Base-by-base conservation (phyloP, 2,329 filamentous ascomycete species). In the Fusarium clavum region DNA sequence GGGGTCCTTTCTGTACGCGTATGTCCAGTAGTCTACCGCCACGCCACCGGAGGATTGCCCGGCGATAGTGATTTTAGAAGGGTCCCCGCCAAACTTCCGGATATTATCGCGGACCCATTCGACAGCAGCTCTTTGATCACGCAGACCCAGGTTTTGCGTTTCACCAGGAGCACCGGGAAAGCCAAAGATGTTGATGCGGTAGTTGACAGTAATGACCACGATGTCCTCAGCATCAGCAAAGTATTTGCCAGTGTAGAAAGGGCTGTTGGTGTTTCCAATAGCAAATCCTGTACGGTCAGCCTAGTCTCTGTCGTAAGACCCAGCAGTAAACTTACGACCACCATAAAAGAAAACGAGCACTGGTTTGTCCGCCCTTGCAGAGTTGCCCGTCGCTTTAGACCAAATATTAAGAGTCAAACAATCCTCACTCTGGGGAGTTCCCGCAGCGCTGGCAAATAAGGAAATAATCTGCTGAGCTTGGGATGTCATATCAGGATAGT, bases 121-220 rank as follows among this genome's bases (percentile, higher is more conserved):
- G 0, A 79, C 73, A 3, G 77, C 78, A 8, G 70, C 69, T 8
- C 78, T 54, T 54, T 78, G 77, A 22, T 79, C 77, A 2, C 71
- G 75, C 0, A 79, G 59, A 3, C 77, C 77, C 0, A 76, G 49
- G 32, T 79, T 79, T 7, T 73, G 65, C 1, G 61, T 58, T 14
- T 62, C 61, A 0, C 64, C 73, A 1, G 78, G 73, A 1, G 74
- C 75, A 6, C 78, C 78, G 1, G 81, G 81, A 58, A 83, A 83
- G 30, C 81, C 81, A 44, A 83, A 82, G 61, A 83, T 77, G 59
- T 80, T 81, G 44, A 81, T 41, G 3, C 83, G 81, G 64, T 83
- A 86, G 77, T 85, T 86, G 58, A 85, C 75, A 1, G 82, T 82
- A 3, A 86, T 80, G 1, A 86, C 75, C 4, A 86, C 73, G 2